A percentile compares a stretch with the other conserved stretches of the same genome.
These are phyloP conservation scores for Pascua guehoae DNA, from an alignment of 1,284 basidiomycete species.

Conservation along the genomic window DNA sequence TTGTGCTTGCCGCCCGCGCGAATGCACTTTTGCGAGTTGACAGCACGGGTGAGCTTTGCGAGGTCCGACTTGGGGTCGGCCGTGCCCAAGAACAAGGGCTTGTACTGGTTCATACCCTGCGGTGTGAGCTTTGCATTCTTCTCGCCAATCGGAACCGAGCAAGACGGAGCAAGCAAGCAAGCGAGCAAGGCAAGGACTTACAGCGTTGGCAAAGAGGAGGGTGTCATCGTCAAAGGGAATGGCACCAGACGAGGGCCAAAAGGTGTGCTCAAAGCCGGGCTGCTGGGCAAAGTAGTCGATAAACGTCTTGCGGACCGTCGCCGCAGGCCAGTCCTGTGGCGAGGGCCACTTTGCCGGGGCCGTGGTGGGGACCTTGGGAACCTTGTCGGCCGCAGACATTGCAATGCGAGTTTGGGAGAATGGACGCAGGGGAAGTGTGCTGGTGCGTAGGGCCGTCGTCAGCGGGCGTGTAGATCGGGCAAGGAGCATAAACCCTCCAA, in stretches of 20 bases:
- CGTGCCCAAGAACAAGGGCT: slow-evolving; percentile 92
- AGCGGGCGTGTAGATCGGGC: slow-evolving; percentile 13
- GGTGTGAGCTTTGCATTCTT: background rate
- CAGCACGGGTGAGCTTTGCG: slow-evolving; percentile 83
- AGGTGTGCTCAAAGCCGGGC: slow-evolving; percentile 67
- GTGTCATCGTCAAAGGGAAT: slow-evolving; percentile 98
- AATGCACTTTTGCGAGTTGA: slow-evolving; percentile 97
- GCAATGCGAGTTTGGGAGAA: slow-evolving; percentile 5
- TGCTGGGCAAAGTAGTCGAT: slow-evolving; percentile 73
- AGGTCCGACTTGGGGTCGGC: slow-evolving; percentile 88
- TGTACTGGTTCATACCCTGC: slow-evolving; percentile 94
- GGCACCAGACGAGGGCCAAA: slow-evolving; percentile 87
- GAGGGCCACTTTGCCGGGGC: slow-evolving; percentile 44
- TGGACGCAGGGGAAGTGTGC: background rate
- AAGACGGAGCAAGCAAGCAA: background rate
- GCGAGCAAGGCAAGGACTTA: slow-evolving; percentile 41
- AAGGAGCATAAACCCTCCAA: slow-evolving; percentile 19
- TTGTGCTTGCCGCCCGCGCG: slow-evolving; percentile 98
- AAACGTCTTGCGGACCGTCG: slow-evolving; percentile 67
- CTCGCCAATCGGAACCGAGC: background rate
- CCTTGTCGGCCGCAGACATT: slow-evolving; percentile 31
- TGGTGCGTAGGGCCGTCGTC: slow-evolving; percentile 3
- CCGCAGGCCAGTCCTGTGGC: slow-evolving; percentile 61
- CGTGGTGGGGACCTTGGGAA: slow-evolving; percentile 37
- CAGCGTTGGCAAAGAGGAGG: slow-evolving; percentile 92